Evolutionary conservation across 2,329 filamentous ascomycete species (phyloP).

Genomic region (Ramularia endophylla): DNA sequence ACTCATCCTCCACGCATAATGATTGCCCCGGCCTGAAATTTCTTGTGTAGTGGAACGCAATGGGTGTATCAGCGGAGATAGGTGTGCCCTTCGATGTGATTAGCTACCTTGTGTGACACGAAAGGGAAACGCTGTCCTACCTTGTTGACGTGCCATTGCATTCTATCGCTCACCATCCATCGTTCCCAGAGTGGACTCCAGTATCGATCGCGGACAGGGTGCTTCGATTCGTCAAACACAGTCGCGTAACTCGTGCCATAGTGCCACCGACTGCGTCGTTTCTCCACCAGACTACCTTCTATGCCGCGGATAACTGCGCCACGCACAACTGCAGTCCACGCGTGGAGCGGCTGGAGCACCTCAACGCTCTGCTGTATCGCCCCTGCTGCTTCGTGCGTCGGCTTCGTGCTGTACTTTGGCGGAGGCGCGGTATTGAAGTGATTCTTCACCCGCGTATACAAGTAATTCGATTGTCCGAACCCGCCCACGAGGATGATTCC

Average conservation of each 20-base stretch:
- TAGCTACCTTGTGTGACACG: background rate
- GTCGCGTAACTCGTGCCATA: conserved; percentile 80
- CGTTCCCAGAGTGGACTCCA: conserved; percentile 75
- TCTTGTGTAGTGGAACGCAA: conserved; percentile 79
- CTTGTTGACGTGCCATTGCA: conserved; percentile 83
- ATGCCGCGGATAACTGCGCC: conserved; percentile 69
- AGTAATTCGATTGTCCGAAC: conserved; percentile 67
- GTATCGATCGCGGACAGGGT: conserved; percentile 66
- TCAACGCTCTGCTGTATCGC: conserved; percentile 55
- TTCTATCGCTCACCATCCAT: conserved; percentile 77
- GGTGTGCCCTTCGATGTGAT: conserved; percentile 54
- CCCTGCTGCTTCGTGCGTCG: conserved; percentile 54
- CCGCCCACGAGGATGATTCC: conserved; percentile 79
- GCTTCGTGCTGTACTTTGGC: conserved; percentile 59
- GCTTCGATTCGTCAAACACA: conserved; percentile 65
- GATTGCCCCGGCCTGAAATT: conserved; percentile 77
- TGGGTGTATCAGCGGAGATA: conserved; percentile 65
- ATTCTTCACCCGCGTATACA: conserved; percentile 63
- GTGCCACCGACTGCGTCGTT: conserved; percentile 65
- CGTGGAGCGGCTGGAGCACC: conserved; percentile 76
- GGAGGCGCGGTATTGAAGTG: conserved; percentile 55
- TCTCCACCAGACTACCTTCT: conserved; percentile 74
- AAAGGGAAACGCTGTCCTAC: conserved; percentile 36
- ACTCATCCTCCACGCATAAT: conserved; percentile 70
- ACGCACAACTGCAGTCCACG: conserved; percentile 74